Conservation (phyloP, 495 filamentous ascomycete genomes). For the Penicillium paradoxum region DNA sequence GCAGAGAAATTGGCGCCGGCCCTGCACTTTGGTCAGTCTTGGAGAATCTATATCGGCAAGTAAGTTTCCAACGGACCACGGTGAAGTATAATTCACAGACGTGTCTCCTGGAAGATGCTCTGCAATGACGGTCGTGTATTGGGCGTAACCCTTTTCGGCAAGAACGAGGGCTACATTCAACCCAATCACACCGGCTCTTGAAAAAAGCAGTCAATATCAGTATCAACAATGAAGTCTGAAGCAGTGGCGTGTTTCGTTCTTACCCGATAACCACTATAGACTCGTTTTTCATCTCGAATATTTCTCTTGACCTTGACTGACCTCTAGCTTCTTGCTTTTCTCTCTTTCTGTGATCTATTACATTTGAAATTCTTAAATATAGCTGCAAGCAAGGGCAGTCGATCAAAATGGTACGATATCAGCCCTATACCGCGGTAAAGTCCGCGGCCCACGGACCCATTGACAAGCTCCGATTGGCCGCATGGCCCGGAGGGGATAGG, state of each 20-base stretch:
- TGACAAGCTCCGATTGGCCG: background rate
- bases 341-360: background rate
- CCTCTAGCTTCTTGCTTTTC: background rate
- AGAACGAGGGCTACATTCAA: conserved; percentile 31
- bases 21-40: conserved; percentile 7
- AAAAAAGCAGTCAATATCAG: background rate
- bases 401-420: background rate
- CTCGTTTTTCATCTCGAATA: conserved; percentile 10
- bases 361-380: background rate
- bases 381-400: background rate
- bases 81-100: conserved; percentile 26
- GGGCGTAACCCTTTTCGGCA: conserved; percentile 23
- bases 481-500: background rate
- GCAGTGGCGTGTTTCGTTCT: background rate
- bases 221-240: no score
- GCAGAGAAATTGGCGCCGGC: conserved; percentile 34
- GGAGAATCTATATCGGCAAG: background rate
- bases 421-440: background rate
- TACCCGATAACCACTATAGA: conserved; percentile 20
- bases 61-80: conserved; percentile 21
- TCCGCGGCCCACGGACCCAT: background rate
- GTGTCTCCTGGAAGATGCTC: conserved; percentile 31
- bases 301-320: background rate
- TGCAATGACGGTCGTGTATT: conserved; percentile 23
- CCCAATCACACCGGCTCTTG: conserved; percentile 32